phyloP scores from a whole-genome alignment of 2,329 filamentous ascomycete species.

The Ceratocystis alfenasii region DNA sequence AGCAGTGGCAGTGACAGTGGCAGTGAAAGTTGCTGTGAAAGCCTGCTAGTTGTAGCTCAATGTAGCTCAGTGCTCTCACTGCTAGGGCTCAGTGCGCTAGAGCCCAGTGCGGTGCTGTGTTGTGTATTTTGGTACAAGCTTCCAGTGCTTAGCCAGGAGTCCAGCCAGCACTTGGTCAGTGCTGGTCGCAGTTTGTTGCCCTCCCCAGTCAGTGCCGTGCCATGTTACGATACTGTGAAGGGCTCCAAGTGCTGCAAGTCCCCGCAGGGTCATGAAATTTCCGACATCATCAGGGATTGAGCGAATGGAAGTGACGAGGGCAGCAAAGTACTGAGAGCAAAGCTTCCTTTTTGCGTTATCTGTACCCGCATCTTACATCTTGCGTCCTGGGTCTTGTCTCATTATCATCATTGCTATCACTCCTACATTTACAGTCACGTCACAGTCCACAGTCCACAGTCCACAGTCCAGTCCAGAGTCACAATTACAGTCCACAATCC shows the following conservation, averaged over 20 bases:
- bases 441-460: too few species aligned
- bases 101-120: background rate
- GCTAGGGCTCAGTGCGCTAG: background rate
- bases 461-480: too few species aligned
- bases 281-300: background rate
- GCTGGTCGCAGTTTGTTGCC: background rate
- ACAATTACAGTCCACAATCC: too few species aligned
- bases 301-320: background rate
- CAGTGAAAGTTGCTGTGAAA: background rate
- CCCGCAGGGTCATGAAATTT: background rate
- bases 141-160: background rate
- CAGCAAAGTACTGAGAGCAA: too few species aligned
- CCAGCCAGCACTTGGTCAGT: background rate
- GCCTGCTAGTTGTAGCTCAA: background rate
- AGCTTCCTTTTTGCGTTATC: too few species aligned
- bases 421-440: too few species aligned
- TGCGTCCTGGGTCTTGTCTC: too few species aligned
- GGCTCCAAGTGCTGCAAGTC: background rate
- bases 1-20: constrained; percentile 6
- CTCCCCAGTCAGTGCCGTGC: background rate
- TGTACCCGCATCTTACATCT: too few species aligned
- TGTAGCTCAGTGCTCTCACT: background rate
- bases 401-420: too few species aligned
- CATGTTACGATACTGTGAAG: background rate
- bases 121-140: background rate